phyloP scores from a whole-genome alignment of 148 eudicot species.

The Cornus florida region DNA sequence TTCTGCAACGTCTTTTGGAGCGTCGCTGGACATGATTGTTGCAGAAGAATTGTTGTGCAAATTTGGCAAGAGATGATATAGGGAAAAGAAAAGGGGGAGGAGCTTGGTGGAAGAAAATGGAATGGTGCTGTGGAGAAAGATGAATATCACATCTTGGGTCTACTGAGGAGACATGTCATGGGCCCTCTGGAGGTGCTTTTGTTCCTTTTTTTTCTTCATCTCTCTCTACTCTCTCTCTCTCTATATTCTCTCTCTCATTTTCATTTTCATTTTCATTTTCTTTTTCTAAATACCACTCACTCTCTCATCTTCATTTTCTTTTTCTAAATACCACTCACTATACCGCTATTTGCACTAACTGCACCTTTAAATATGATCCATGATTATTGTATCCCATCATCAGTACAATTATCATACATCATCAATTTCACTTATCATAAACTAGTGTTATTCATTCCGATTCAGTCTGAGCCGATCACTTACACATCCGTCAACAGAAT shows the following conservation, averaged over 20 bases:
- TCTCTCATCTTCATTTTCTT: conserved; percentile 7
- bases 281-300: neutral
- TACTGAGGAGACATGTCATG: conserved; percentile 39
- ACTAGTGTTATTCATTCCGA: too few relatives aligned
- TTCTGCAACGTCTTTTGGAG: conserved; percentile 2
- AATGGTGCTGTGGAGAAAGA: conserved; percentile 30
- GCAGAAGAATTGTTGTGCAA: conserved; percentile 19
- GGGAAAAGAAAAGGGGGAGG: conserved; percentile 1
- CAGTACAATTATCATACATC: neutral
- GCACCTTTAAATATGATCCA: neutral
- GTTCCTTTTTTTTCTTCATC: conserved; percentile 1
- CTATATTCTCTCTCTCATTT: conserved; percentile 7
- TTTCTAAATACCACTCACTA: neutral
- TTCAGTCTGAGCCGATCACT: too few relatives aligned
- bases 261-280: conserved; percentile 14
- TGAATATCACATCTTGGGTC: conserved; percentile 35
- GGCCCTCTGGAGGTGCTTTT: conserved; percentile 39
- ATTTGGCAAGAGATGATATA: conserved; percentile 8
- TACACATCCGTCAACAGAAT: too few relatives aligned
- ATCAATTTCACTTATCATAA: too few relatives aligned
- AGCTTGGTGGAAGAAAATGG: conserved; percentile 24
- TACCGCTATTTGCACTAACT: conserved; percentile 12
- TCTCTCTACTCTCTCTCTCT: conserved; percentile 7
- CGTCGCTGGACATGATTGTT: conserved; percentile 25
- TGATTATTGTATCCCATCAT: conserved; percentile 5